Conservation (phyloP, 495 filamentous ascomycete species). For the Talaromyces wortmannii region DNA sequence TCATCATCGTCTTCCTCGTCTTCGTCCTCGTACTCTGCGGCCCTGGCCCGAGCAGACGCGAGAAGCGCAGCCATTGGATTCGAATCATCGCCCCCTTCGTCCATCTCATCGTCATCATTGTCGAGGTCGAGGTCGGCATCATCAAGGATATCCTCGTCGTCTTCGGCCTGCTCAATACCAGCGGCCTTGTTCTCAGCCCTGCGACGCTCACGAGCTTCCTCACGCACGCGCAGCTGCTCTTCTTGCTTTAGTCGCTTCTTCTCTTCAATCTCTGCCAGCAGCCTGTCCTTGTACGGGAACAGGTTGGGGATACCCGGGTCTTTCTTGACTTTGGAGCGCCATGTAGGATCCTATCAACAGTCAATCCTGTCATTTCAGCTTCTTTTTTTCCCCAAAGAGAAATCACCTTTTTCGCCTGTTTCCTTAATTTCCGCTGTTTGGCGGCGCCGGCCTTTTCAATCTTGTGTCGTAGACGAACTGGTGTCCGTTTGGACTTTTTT, state of each 20-base stretch:
- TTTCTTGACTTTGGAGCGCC: constrained; percentile 88
- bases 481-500: constrained; percentile 86
- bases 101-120: constrained; percentile 46
- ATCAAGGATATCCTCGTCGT: constrained; percentile 37
- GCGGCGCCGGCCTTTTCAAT: constrained; percentile 89
- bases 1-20: constrained; percentile 56
- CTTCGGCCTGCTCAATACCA: constrained; percentile 29
- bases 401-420: constrained; percentile 71
- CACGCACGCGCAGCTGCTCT: constrained; percentile 60
- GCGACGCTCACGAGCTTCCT: constrained; percentile 62
- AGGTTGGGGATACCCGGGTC: constrained; percentile 95
- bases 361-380: not conserved
- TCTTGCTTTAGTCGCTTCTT: constrained; percentile 71
- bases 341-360: constrained; percentile 71
- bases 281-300: constrained; percentile 95
- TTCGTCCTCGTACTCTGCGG: constrained; percentile 63
- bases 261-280: constrained; percentile 91
- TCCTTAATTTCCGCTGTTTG: constrained; percentile 84
- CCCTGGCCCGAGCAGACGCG: constrained; percentile 82
- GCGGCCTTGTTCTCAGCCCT: constrained; percentile 32
- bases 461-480: constrained; percentile 85
- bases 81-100: constrained; percentile 51
- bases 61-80: constrained; percentile 92
- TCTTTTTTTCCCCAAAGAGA: not conserved
- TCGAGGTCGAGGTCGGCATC: constrained; percentile 33